phyloP scores from a whole-genome alignment of 768 basidiomycete genomes.

The Panus rudis region DNA sequence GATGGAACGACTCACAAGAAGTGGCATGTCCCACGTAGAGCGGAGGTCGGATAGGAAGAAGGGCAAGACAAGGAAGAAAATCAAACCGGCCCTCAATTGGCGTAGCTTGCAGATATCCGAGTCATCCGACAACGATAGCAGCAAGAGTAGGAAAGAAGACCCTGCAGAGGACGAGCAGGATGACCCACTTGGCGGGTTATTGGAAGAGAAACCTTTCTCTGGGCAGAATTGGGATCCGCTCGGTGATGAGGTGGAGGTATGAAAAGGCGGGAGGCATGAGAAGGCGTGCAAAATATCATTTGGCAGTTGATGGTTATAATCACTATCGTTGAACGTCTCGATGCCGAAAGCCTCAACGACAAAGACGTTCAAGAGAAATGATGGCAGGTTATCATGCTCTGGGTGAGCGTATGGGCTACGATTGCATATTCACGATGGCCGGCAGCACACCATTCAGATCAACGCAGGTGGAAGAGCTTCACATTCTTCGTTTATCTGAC shows the following conservation, averaged over 20 bases:
- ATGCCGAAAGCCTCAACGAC: no score
- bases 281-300: not conserved
- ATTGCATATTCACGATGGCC: no score
- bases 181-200: no score
- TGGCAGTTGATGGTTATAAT: not conserved
- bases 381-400: no score
- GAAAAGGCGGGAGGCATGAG: not conserved
- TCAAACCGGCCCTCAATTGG: not conserved
- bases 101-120: not conserved
- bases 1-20: conserved; percentile 19
- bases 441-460: no score
- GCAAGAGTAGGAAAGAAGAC: not conserved
- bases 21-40: conserved; percentile 18
- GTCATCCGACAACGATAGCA: not conserved
- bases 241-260: not conserved
- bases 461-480: no score
- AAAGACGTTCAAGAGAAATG: no score
- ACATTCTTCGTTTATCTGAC: no score
- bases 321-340: no score
- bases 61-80: conserved; percentile 8
- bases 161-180: not conserved
- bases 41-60: conserved; percentile 18
- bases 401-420: no score
- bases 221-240: not conserved
- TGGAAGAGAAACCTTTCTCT: no score